Conservation (phyloP, 352 stramenopile species). For the Pythium brachiatum region DNA sequence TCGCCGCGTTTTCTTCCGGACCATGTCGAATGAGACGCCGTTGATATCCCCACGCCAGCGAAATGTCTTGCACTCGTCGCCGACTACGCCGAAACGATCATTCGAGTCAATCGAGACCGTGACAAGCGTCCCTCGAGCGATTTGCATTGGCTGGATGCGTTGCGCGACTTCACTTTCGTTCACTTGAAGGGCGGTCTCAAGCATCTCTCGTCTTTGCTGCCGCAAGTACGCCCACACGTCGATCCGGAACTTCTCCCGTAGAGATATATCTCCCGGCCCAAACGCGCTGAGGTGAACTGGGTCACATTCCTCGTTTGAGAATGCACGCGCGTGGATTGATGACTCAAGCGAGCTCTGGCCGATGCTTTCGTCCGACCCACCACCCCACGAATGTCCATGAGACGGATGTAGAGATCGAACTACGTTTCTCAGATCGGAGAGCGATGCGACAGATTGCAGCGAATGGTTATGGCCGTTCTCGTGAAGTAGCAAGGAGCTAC, state of each 20-base stretch:
- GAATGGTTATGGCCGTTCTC: conserved; percentile 24
- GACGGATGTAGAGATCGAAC: conserved; percentile 40
- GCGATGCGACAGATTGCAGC: conserved; percentile 12
- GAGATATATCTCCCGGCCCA: conserved; percentile 36
- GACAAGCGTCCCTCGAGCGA: conserved; percentile 56
- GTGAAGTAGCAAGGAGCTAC: conserved; percentile 13
- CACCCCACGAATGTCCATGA: conserved; percentile 1
- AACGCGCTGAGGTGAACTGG: conserved; percentile 62
- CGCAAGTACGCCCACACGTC: conserved; percentile 73
- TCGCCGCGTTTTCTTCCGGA: conserved; percentile 27
- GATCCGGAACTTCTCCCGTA: conserved; percentile 50
- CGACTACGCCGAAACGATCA: conserved; percentile 33
- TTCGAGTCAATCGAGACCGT: conserved; percentile 58
- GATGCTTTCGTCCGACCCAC: conserved; percentile 5
- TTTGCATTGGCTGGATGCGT: conserved; percentile 49
- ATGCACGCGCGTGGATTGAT: conserved; percentile 13
- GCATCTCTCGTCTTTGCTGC: conserved; percentile 59
- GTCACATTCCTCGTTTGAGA: conserved; percentile 27
- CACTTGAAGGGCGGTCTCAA: conserved; percentile 50
- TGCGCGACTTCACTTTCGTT: conserved; percentile 48
- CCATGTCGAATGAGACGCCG: conserved; percentile 59
- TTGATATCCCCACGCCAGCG: conserved; percentile 60
- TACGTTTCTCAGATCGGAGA: conserved; percentile 30
- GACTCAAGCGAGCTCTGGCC: conserved; percentile 10
- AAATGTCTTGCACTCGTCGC: conserved; percentile 59